Evolutionary conservation across 1,139 yeast species (phyloP).

Genomic region (Debaryomyces nepalensis): DNA sequence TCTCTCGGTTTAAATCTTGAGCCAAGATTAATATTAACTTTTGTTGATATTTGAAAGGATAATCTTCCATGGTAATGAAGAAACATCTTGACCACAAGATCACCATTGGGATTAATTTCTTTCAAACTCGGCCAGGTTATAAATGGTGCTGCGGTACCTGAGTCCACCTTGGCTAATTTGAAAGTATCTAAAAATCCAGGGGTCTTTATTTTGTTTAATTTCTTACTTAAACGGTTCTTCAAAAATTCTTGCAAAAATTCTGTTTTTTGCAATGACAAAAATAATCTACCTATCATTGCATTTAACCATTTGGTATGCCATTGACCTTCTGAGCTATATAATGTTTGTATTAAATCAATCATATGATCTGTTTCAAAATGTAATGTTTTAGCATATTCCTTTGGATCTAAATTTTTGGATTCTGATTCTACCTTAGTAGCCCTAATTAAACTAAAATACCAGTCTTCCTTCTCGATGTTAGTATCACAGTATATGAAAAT

Average conservation of each 20-base stretch:
- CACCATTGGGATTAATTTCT: constrained; percentile 82
- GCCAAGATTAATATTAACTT: constrained; percentile 73
- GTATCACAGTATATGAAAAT: constrained; percentile 78
- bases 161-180: constrained; percentile 68
- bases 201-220: constrained; percentile 75
- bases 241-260: constrained; percentile 62
- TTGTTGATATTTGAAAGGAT: constrained; percentile 77
- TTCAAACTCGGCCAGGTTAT: constrained; percentile 72
- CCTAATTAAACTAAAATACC: constrained; percentile 83
- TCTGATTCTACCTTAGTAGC: constrained; percentile 58
- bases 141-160: constrained; percentile 82
- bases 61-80: constrained; percentile 74
- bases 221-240: constrained; percentile 64
- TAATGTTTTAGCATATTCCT: constrained; percentile 67
- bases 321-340: constrained; percentile 84
- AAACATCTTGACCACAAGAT: constrained; percentile 63
- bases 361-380: constrained; percentile 74
- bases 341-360: constrained; percentile 71
- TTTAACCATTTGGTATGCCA: constrained; percentile 88
- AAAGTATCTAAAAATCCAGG: constrained; percentile 90
- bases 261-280: constrained; percentile 76
- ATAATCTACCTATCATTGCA: constrained; percentile 81
- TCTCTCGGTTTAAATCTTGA: constrained; percentile 77
- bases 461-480: constrained; percentile 84
- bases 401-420: constrained; percentile 30